Conservation (phyloP, 2,329 filamentous ascomycete genomes). For the Phaeosphaeria sp. region DNA sequence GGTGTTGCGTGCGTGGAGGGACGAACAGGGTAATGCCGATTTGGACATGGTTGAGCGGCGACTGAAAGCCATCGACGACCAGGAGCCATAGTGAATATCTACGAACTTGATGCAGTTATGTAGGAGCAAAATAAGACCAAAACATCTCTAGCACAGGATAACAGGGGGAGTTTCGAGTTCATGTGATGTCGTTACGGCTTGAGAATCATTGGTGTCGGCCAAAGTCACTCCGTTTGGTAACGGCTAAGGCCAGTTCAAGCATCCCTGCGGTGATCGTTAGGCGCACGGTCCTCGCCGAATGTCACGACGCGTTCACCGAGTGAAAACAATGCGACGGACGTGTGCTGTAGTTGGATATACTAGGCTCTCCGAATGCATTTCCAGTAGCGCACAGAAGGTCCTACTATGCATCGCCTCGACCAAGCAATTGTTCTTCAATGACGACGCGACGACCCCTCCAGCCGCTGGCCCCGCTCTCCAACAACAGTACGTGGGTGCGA, state of each 20-base stretch:
- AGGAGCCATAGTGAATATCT: conserved; percentile 33
- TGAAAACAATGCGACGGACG: conserved; percentile 23
- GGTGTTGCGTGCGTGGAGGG: conserved; percentile 53
- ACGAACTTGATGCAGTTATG: too few species aligned
- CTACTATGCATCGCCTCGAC: conserved; percentile 22
- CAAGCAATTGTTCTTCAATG: conserved; percentile 28
- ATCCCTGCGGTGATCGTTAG: conserved; percentile 22
- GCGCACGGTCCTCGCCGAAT: conserved; percentile 26
- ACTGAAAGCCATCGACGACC: conserved; percentile 43
- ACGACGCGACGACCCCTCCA: conserved; percentile 44
- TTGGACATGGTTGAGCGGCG: conserved; percentile 41
- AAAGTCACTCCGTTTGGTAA: background rate
- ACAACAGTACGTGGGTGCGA: conserved; percentile 11
- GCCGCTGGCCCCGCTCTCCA: conserved; percentile 38
- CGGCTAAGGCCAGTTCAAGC: background rate
- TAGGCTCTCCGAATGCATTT: background rate
- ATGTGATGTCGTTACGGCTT: too few species aligned
- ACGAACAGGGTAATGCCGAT: conserved; percentile 40
- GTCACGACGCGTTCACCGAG: conserved; percentile 29
- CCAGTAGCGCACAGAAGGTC: background rate
- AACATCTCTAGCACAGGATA: too few species aligned
- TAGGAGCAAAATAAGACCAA: too few species aligned
- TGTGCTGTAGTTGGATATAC: conserved; percentile 3
- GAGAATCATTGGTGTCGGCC: too few species aligned
- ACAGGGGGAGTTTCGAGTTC: too few species aligned